Conservation (phyloP, 345 rosid genomes). For the Tarenaya hassleriana region DNA sequence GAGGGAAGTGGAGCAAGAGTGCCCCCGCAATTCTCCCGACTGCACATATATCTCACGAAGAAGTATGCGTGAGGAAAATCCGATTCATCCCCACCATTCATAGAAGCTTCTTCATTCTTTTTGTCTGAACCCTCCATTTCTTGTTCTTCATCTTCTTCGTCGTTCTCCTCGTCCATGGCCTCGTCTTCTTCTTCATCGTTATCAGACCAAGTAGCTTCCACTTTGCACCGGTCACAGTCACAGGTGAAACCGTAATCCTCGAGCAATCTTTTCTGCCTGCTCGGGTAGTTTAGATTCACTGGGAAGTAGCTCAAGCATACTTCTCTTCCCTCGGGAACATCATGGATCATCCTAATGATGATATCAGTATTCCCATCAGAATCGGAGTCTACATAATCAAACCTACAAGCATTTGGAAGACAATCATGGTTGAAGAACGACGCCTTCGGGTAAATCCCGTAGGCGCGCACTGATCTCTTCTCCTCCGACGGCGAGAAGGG, state of each 20-base stretch:
- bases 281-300: slow-evolving; percentile 52
- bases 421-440: slow-evolving; percentile 86
- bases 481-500: slow-evolving; percentile 35
- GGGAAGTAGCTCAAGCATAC: slow-evolving; percentile 90
- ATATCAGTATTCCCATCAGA: slow-evolving; percentile 48
- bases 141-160: slow-evolving; percentile 36
- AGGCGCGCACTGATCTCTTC: slow-evolving; percentile 65
- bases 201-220: slow-evolving; percentile 85
- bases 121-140: slow-evolving; percentile 30
- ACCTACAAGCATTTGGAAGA: slow-evolving; percentile 95
- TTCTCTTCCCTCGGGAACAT: slow-evolving; percentile 76
- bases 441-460: slow-evolving; percentile 68
- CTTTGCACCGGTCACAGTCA: slow-evolving; percentile 81
- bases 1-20: slow-evolving; percentile 75
- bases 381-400: slow-evolving; percentile 62
- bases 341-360: slow-evolving; percentile 73
- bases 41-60: slow-evolving; percentile 72
- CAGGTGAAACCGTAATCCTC: slow-evolving; percentile 79
- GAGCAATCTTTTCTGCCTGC: slow-evolving; percentile 51
- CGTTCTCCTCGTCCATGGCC: slow-evolving; percentile 26
- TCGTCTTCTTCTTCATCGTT: slow-evolving; percentile 43
- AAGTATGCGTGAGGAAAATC: slow-evolving; percentile 86
- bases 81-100: slow-evolving; percentile 13
- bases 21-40: slow-evolving; percentile 58
- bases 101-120: slow-evolving; percentile 19